Evolutionary conservation across 177 flowering plant genomes (phyloP).

Genomic region (Vitis hybrid): DNA sequence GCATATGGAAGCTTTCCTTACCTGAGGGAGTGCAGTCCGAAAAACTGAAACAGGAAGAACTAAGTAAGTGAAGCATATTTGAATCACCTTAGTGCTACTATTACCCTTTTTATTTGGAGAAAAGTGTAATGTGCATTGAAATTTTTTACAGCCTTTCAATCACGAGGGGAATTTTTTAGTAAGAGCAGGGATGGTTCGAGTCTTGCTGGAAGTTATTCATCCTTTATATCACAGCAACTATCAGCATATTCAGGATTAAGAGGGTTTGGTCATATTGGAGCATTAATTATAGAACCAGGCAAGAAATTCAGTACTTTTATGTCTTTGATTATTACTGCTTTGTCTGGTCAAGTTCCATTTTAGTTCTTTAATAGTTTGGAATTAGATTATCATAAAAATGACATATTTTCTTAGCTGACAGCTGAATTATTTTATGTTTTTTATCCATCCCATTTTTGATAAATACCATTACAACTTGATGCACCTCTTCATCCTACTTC

Average conservation of each 20-base stretch:
- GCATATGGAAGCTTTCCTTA: constrained; percentile 59
- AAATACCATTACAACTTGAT: too few relatives aligned
- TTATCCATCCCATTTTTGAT: too few relatives aligned
- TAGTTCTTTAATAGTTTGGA: background rate
- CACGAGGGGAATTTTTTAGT: constrained; percentile 59
- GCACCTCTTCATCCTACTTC: too few relatives aligned
- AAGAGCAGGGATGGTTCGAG: constrained; percentile 57
- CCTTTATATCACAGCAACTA: constrained; percentile 56
- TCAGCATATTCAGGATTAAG: constrained; percentile 21
- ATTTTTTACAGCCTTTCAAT: constrained; percentile 56
- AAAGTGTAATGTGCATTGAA: constrained; percentile 4
- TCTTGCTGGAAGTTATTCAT: constrained; percentile 53
- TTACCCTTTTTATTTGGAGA: background rate
- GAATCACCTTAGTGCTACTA: background rate
- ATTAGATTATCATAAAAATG: background rate
- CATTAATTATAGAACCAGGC: constrained; percentile 94
- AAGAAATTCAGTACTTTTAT: constrained; percentile 25
- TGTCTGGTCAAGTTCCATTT: background rate
- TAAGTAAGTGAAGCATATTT: constrained; percentile 36
- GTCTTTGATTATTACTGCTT: background rate
- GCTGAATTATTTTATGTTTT: too few relatives aligned
- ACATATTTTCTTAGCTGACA: too few relatives aligned
- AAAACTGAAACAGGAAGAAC: constrained; percentile 21
- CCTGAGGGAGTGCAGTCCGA: constrained; percentile 45
- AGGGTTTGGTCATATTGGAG: constrained; percentile 52